Evolutionary conservation across 2,329 filamentous ascomycete genomes (phyloP).

Genomic region (Xenoacremonium recifei): DNA sequence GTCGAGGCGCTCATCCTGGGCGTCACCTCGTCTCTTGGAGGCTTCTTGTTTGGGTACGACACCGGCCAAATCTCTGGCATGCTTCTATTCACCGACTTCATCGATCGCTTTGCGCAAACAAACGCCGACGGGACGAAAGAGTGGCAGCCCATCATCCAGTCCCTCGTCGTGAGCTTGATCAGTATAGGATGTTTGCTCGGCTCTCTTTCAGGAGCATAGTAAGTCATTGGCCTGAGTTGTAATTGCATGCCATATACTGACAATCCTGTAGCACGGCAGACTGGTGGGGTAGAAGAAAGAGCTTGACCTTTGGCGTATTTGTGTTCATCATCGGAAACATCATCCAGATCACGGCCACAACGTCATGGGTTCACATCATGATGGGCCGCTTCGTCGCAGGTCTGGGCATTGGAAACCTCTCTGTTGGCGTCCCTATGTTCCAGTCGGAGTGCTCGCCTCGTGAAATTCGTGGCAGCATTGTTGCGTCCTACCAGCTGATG

Average conservation of each 20-base stretch:
- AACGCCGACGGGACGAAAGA: conserved; percentile 36
- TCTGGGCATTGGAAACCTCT: conserved; percentile 65
- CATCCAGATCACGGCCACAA: conserved; percentile 60
- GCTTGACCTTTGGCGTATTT: conserved; percentile 50
- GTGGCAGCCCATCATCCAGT: conserved; percentile 42
- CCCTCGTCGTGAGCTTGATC: conserved; percentile 55
- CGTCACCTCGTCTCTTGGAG: conserved; percentile 55
- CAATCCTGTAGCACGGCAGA: conserved; percentile 47
- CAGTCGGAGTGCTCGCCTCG: conserved; percentile 63
- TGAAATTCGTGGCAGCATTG: conserved; percentile 62
- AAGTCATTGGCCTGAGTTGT: conserved; percentile 7
- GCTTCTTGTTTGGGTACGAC: conserved; percentile 63
- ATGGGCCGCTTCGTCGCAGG: conserved; percentile 66
- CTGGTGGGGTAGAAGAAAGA: conserved; percentile 55
- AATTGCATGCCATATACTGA: conserved; percentile 2
- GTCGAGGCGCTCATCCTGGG: conserved; percentile 43
- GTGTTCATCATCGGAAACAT: conserved; percentile 64
- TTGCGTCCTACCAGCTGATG: conserved; percentile 72
- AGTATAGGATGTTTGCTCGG: conserved; percentile 56
- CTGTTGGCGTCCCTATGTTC: conserved; percentile 65
- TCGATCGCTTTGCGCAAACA: conserved; percentile 52
- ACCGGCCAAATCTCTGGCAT: conserved; percentile 58
- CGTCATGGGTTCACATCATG: conserved; percentile 64
- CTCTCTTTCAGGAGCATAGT: conserved; percentile 50
- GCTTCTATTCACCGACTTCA: conserved; percentile 52